Base-by-base conservation (phyloP, 2,329 filamentous ascomycete species). In the Aspergillus sp. region DNA sequence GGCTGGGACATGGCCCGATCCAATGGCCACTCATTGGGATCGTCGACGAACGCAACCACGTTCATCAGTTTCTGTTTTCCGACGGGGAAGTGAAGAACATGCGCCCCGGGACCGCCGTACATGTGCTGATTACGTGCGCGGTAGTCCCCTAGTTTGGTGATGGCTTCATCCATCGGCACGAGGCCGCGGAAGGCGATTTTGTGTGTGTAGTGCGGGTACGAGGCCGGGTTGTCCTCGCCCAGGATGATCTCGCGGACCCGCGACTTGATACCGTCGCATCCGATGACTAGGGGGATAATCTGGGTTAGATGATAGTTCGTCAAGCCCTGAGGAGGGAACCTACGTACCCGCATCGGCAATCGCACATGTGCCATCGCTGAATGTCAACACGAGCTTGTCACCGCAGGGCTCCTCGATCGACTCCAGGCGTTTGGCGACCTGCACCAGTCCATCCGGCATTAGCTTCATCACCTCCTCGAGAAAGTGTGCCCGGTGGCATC, bases 221-320 rank as follows among this genome's bases (percentile, higher is more conserved):
- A 68, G 3, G 75, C 71, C 0, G 77, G 74, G 52, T 76, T 66
- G 19, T 72, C 66, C 2, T 73, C 63, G 0, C 79, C 81, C 2
- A 86, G 69, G 4, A 87, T 65, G 13, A 81, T 64, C 26, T 77
- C 64, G 7, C 85, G 73, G 2, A 80, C 74, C 3, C 73, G 71
- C 0, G 81, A 83, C 62, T 83, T 83, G 61, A 88, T 84, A 0
- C 85, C 85, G 65, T 88, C 85, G 62, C 82, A 85, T 4, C 82
- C 84, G 51, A 87, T 61, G n/a, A 57, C 58, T 63, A 10, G 30
- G 47, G 24, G 50, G 16, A 56, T 33, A 4, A 56, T 22, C 30
- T 53, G 47, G 14, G 47, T 45, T 22, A 47, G 40, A n/a, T 53
- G 50, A 42, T 53, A 30, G 17, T 49, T 7, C 3, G 8, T 16